These are phyloP conservation scores for Neostapfia colusana DNA, from an alignment of 176 grass and related monocot genomes.

Conservation along the genomic window DNA sequence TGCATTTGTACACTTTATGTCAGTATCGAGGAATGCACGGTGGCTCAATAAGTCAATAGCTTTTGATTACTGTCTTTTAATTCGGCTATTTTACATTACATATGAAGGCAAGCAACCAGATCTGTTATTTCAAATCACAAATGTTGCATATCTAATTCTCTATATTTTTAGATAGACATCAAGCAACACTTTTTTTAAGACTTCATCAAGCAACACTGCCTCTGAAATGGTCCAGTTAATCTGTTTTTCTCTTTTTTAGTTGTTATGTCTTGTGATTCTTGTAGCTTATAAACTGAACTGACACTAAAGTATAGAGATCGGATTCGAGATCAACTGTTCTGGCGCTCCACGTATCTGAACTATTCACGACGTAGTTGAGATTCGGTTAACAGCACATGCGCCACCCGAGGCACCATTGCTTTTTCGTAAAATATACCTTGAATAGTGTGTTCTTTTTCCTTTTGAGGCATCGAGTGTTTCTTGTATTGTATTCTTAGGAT, in stretches of 20 bases:
- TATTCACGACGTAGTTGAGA: too few relatives aligned
- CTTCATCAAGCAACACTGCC: not conserved
- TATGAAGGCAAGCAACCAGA: not conserved
- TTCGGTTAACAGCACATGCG: too few relatives aligned
- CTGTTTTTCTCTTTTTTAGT: constrained; percentile 21
- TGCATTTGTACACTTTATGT: not conserved
- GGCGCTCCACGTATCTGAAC: too few relatives aligned
- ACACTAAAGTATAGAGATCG: too few relatives aligned
- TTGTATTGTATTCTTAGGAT: constrained; percentile 10
- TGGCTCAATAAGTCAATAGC: not conserved
- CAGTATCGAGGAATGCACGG: not conserved
- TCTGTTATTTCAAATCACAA: constrained; percentile 24
- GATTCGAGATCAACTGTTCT: too few relatives aligned
- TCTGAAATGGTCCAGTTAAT: constrained; percentile 10
- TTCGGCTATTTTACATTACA: not conserved
- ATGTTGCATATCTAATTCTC: not conserved
- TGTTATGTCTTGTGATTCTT: not conserved
- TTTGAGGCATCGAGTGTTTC: not conserved
- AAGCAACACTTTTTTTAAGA: too few relatives aligned
- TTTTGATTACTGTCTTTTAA: not conserved
- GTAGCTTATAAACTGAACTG: not conserved
- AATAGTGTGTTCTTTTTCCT: not conserved
- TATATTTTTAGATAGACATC: not conserved
- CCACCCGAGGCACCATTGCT: too few relatives aligned
- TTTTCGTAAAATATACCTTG: not conserved